Evolutionary conservation across 1,139 yeast genomes (phyloP).

Genomic region (Zygosaccharomyces sapae): DNA sequence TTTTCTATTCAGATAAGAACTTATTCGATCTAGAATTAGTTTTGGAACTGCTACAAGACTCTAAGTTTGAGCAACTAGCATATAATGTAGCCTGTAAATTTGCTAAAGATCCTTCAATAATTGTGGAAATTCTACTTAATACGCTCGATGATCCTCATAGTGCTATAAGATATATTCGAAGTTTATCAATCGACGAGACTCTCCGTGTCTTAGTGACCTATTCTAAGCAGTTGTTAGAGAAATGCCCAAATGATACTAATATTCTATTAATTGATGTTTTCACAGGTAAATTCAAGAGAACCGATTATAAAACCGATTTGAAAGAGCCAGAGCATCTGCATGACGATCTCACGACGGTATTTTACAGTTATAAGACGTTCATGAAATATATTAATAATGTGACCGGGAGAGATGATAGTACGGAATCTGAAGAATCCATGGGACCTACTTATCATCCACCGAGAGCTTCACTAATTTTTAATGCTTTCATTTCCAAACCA

Average conservation of each 20-base stretch:
- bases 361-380: constrained; percentile 71
- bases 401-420: constrained; percentile 2
- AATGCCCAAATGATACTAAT: constrained; percentile 77
- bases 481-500: constrained; percentile 79
- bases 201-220: constrained; percentile 63
- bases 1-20: constrained; percentile 30
- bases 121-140: constrained; percentile 70
- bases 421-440: neutral
- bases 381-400: constrained; percentile 50
- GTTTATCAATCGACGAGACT: constrained; percentile 74
- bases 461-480: constrained; percentile 78
- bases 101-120: constrained; percentile 67
- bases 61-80: constrained; percentile 67
- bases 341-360: constrained; percentile 39
- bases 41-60: constrained; percentile 70
- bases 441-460: constrained; percentile 87
- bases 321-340: constrained; percentile 7
- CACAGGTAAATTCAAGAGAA: constrained; percentile 73
- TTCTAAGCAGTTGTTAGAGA: constrained; percentile 61
- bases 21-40: constrained; percentile 67
- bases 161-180: constrained; percentile 63
- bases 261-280: constrained; percentile 77
- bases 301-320: constrained; percentile 16
- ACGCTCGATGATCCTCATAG: constrained; percentile 61
- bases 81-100: constrained; percentile 61